Base-by-base conservation (phyloP, 768 basidiomycete genomes). In the Gautieria morchelliformis region DNA sequence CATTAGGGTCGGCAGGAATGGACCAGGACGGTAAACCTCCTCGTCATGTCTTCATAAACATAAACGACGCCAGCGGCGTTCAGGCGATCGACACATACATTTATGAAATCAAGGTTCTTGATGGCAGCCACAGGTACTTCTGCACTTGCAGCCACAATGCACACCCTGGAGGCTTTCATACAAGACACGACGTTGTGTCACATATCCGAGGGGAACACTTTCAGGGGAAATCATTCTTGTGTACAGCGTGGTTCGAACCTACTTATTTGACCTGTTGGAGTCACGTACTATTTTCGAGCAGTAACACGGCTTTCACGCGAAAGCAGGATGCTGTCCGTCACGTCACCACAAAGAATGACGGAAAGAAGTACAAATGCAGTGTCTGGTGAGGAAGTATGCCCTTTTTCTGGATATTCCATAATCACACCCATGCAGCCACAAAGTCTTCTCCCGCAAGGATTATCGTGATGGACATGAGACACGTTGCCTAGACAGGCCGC, bases 331-430 rank as follows among this genome's bases (percentile, higher is more conserved):
- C 56, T 11, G 42, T 37, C 22, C 56, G 56, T 49, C 56, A 57
- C 20, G 56, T 57, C 4, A 33, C 20, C 2, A 30, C 56, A 14
- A 49, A 50, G 47, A 57, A 57, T 42, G 45, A 32, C 15, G 47
- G 56, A 12, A 57, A 42, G 47, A 50, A 57, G 47, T 57, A 57
- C 48, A 57, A 57, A 35, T 57, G 56, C n/a, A 57, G 56, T 27
- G 45, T 27, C 35, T 57, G 56, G 56, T 57, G 48, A 49, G 47
- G 9, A 30, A 17, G 4, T 48, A 11, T 49, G 15, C 14, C 7
- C 6, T 17, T 3, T 49, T 48, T 14, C 9, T 39, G 27, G 27
- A 27, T 27, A 5, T 27, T 27, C 27, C 27, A 37, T 37, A 14
- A 37, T 37, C 10, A 37, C 35, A 14, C 4, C 35, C 9, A 5